Evolutionary conservation across 2,329 filamentous ascomycete species (phyloP), one percentile per base, ranked within the genome.

Genomic region (Capronia coronata): DNA sequence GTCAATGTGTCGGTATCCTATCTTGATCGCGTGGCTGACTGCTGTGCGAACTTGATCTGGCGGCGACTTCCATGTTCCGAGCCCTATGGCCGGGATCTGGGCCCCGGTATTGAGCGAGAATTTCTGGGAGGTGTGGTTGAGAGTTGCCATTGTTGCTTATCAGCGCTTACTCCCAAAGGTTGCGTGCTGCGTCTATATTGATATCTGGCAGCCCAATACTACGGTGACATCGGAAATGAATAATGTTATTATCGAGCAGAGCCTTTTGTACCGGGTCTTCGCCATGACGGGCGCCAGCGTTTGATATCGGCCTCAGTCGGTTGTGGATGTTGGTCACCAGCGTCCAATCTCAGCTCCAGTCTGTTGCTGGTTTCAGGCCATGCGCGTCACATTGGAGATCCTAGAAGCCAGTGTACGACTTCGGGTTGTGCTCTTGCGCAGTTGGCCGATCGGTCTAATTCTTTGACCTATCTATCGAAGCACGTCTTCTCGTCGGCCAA

Each of bases 1-100:
- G 61, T 79, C 75, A 16, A 78, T 65, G 63, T 77, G 75, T 49
- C 75, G 67, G 64, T 78, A 78, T 34, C 76, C 75, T 42, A 63
- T 65, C 47, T 69, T 62, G 34, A 79, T 67, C 11, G 76, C 75
- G 63, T 73, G 72, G 8, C 64, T 65, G 52, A 75, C 73, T 23
- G 74, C 74, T 29, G 50, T 49, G 13, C 54, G 49, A 32, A 52
- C 54, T 52, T 53, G 45, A 30, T 46, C 41, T 39, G 50, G 58
- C 19, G 51, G 47, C 25, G 45, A 52, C 32, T 62, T 60, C 61
- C 61, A 63, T 16, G 61, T 64, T 16, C 62, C 62, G 29, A 64
- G 61, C 13, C 62, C 62, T 32, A 64, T 52, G 21, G 60, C 62
- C 8, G 62, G 62, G 21, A 64, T 62, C 37, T 60, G 54, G 8